Base-by-base conservation (phyloP, 305 asterid species). In the Coffea humblotiana region DNA sequence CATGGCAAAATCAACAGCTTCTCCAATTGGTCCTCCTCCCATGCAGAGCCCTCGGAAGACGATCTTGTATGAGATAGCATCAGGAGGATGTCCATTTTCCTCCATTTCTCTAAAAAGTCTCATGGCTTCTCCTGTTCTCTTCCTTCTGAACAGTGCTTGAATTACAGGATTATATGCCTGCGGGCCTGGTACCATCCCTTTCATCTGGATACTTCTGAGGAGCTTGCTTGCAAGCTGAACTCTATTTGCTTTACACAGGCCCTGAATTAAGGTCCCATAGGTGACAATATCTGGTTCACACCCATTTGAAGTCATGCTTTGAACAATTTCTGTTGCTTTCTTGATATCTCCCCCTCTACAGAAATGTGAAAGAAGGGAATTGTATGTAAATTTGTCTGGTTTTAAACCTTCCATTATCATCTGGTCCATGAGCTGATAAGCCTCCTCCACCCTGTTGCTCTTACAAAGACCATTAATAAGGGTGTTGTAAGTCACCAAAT, bases 351-450 rank as follows among this genome's bases (percentile, higher is more conserved):
- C 99, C 18, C 49, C 83, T 84, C 85, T 90, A 84, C 98, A 95
- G 77, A 89, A 95, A 90, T 92, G 91, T 1, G 96, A 72, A 40
- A 95, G 92, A 78, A 95, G 81, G 61, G 98, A 90, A 78, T 95
- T 95, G 82, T 87, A 95, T 11, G 97, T 90, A 83, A 88, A 88
- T 73, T 89, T 94, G 82, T 96, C 96, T 11, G 98, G 97, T 80
- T 86, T 90, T 63, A 91, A 64, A 29, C 97, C 98, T 86, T 92
- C 99, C 86, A 89, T 86, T 77, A 92, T 86, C 98, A 95, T 91
- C 85, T 90, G 98, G 72, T 94, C 97, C 96, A 94, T 91, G n/a
- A 95, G 98, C 88, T 88, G 87, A 82, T 92, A 83, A 40, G 99
- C 98, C 21, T 94, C 97, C 56, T 91, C 98, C 71, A 91, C 91